phyloP scores from a whole-genome alignment of 2,329 filamentous ascomycete genomes.

The Xylaria polymorpha region DNA sequence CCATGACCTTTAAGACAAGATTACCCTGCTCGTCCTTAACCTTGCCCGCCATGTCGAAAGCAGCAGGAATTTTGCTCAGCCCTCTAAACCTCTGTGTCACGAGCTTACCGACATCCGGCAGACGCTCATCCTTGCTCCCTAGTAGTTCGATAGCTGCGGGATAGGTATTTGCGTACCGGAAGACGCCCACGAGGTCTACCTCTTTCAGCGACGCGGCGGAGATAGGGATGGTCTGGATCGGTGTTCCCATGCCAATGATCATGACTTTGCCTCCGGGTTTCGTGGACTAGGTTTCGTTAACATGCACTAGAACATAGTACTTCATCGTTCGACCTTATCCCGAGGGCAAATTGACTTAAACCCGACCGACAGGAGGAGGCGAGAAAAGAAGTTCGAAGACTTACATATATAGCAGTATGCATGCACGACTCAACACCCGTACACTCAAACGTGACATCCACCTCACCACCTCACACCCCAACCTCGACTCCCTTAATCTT shows the following conservation, averaged over 20 bases:
- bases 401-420: conserved; percentile 77
- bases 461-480: conserved; percentile 63
- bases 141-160: conserved; percentile 64
- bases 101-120: conserved; percentile 74
- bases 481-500: conserved; percentile 53
- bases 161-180: conserved; percentile 83
- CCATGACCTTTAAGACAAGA: conserved; percentile 79
- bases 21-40: conserved; percentile 76
- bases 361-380: neutral
- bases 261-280: conserved; percentile 77
- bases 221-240: conserved; percentile 78
- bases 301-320: neutral
- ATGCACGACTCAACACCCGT: conserved; percentile 82
- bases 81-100: conserved; percentile 78
- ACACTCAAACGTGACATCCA: conserved; percentile 79
- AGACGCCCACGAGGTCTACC: conserved; percentile 82
- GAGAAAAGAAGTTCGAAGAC: conserved; percentile 45
- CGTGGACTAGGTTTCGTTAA: conserved; percentile 59
- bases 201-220: conserved; percentile 79
- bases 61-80: conserved; percentile 70
- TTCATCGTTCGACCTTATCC: too few relatives aligned
- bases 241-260: conserved; percentile 83
- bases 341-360: too few relatives aligned
- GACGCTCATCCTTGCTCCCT: conserved; percentile 58
- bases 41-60: conserved; percentile 78